Percentiles rank a stretch among this genome's conserved stretches.
Conservation (phyloP, 768 basidiomycete genomes). For the Clitopilus passeckerianus region DNA sequence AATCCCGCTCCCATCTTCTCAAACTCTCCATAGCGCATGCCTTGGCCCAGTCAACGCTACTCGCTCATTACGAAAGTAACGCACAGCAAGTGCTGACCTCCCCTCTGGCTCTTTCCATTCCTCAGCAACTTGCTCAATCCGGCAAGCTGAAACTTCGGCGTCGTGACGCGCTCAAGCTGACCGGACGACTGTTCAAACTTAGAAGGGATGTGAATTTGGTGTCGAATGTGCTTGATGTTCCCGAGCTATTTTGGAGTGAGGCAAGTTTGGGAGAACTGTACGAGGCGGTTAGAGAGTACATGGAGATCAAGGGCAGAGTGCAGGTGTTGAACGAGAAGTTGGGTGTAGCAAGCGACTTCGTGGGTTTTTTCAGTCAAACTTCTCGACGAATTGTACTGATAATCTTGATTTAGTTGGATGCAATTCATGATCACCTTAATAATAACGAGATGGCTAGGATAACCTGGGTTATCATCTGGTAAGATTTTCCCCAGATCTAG, state of each 20-base stretch:
- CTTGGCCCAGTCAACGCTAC: constrained; percentile 88
- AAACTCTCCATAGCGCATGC: constrained; percentile 94
- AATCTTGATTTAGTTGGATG: constrained; percentile 80
- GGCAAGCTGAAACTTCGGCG: constrained; percentile 75
- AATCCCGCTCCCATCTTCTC: constrained; percentile 84
- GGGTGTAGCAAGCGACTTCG: constrained; percentile 83
- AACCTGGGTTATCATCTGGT: constrained; percentile 56
- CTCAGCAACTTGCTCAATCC: constrained; percentile 72
- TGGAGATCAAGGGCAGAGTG: constrained; percentile 84
- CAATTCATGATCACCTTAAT: constrained; percentile 91
- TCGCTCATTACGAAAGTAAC: constrained; percentile 81
- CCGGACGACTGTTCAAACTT: constrained; percentile 81
- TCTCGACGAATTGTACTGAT: neutral
- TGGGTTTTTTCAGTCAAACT: constrained; percentile 32
- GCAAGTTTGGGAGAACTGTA: constrained; percentile 86
- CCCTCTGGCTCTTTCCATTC: constrained; percentile 74
- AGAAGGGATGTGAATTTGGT: constrained; percentile 88
- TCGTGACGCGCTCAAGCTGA: constrained; percentile 81
- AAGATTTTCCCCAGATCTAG: constrained; percentile 13
- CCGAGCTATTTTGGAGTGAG: constrained; percentile 93
- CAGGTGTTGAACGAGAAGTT: constrained; percentile 86
- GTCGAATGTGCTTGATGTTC: constrained; percentile 89
- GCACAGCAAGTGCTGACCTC: constrained; percentile 77
- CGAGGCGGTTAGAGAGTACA: constrained; percentile 90
- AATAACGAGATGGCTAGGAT: constrained; percentile 87